Conservation (phyloP, 176 grass and related monocot genomes). For the Chloris gayana region DNA sequence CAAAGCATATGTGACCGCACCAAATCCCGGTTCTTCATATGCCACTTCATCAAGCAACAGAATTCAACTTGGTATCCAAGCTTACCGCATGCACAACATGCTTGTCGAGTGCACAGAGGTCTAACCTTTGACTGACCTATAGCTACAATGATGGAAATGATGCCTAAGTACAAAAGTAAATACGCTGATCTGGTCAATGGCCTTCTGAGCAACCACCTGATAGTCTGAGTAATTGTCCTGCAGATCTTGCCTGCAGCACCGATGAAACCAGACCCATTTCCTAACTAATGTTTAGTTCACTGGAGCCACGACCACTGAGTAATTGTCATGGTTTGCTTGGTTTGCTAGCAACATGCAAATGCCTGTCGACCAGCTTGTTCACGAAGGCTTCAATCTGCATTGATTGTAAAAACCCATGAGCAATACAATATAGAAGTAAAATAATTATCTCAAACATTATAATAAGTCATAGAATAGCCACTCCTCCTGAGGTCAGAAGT, state of each 20-base stretch:
- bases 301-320: slow-evolving; percentile 19
- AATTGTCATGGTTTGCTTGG: slow-evolving; percentile 54
- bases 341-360: slow-evolving; percentile 65
- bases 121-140: slow-evolving; percentile 39
- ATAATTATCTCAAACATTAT: slow-evolving; percentile 36
- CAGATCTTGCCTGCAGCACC: slow-evolving; percentile 29
- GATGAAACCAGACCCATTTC: slow-evolving; percentile 34
- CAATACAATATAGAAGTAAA: slow-evolving; percentile 25
- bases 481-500: slow-evolving; percentile 7
- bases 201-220: slow-evolving; percentile 18
- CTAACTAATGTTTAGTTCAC: slow-evolving; percentile 27
- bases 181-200: slow-evolving; percentile 41
- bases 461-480: slow-evolving; percentile 7
- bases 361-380: slow-evolving; percentile 87
- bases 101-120: slow-evolving; percentile 48
- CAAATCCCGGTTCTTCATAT: slow-evolving; percentile 54
- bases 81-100: slow-evolving; percentile 47
- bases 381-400: slow-evolving; percentile 94
- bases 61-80: slow-evolving; percentile 50
- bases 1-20: slow-evolving; percentile 54
- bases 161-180: slow-evolving; percentile 32
- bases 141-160: slow-evolving; percentile 30
- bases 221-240: slow-evolving; percentile 9
- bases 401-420: slow-evolving; percentile 33
- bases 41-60: slow-evolving; percentile 56